Percentiles rank a stretch among this genome's conserved stretches.
Evolutionary conservation across 352 stramenopile genomes (phyloP).

Genomic region (Globisporangium abappressorium): DNA sequence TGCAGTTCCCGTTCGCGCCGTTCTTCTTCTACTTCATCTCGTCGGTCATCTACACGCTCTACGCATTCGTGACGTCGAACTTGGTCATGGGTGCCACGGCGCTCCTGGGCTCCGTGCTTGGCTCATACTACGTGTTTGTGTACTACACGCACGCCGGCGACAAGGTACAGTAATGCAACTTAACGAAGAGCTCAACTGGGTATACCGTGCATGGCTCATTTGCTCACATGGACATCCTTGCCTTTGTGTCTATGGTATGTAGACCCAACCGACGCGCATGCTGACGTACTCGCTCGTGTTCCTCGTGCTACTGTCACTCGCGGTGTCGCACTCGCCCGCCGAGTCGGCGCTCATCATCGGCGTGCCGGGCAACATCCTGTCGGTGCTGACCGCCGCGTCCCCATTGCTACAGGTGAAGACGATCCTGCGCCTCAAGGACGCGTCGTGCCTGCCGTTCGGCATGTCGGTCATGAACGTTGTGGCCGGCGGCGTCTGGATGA

Average conservation of each 20-base stretch:
- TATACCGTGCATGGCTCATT: background rate
- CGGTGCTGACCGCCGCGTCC: constrained; percentile 62
- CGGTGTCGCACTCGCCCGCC: constrained; percentile 41
- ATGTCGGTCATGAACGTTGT: constrained; percentile 84
- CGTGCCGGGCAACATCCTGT: constrained; percentile 71
- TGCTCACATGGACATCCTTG: background rate
- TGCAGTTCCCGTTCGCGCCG: constrained; percentile 75
- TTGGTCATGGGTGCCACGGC: constrained; percentile 56
- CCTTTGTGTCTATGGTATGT: background rate
- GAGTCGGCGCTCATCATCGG: constrained; percentile 66
- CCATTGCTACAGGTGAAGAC: constrained; percentile 66
- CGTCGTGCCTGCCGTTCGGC: constrained; percentile 63
- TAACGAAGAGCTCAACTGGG: background rate
- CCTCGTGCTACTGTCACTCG: constrained; percentile 47
- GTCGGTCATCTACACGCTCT: constrained; percentile 81
- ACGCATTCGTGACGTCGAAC: constrained; percentile 63
- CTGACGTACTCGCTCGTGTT: constrained; percentile 44
- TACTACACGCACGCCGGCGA: constrained; percentile 61
- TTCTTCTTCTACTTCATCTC: constrained; percentile 87
- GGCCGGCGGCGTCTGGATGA: constrained; percentile 55
- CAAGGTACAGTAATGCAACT: constrained; percentile 17
- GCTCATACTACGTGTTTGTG: constrained; percentile 66
- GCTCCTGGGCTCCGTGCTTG: constrained; percentile 50
- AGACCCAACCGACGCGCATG: constrained; percentile 37
- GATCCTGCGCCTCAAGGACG: constrained; percentile 62